Evolutionary conservation across 2,329 filamentous ascomycete species (phyloP).

Genomic region (Diaporthe capsici): DNA sequence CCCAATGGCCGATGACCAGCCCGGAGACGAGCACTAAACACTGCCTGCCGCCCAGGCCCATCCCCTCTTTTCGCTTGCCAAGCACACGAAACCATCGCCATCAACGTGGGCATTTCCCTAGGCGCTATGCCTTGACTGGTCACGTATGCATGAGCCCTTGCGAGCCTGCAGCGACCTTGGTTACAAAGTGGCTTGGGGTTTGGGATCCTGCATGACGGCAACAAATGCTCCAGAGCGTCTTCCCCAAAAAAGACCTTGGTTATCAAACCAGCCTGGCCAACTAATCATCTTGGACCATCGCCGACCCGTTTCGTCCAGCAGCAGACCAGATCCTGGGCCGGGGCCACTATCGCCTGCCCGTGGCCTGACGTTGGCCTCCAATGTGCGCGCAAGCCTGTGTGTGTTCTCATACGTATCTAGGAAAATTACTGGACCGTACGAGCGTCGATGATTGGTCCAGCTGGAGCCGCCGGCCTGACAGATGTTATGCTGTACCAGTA

Average conservation of each 20-base stretch:
- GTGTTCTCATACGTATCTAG: not conserved
- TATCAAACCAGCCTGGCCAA: not conserved
- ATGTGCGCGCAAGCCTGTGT: not conserved
- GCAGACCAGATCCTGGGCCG: conserved; percentile 25
- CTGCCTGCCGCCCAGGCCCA: conserved; percentile 32
- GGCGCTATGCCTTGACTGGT: conserved; percentile 35
- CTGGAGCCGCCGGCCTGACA: not conserved
- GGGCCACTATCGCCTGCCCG: not conserved
- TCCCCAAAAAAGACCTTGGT: not conserved
- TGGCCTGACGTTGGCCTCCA: conserved; percentile 21
- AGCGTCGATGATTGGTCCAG: not conserved
- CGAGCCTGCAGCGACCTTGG: conserved; percentile 29
- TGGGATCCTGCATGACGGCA: conserved; percentile 34
- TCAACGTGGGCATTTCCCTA: conserved; percentile 30
- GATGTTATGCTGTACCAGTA: not conserved
- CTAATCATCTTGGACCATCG: conserved; percentile 7
- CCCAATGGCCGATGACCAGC: conserved; percentile 37
- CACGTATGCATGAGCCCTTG: conserved; percentile 37
- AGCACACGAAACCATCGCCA: conserved; percentile 17
- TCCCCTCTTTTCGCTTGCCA: conserved; percentile 33
- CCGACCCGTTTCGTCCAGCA: conserved; percentile 29
- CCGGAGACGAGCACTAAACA: conserved; percentile 17
- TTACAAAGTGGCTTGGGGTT: conserved; percentile 21
- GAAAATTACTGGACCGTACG: not conserved
- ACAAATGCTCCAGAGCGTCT: conserved; percentile 13